Conservation (phyloP, 208 protist species). For the Acanthamoeba lenticulata region DNA sequence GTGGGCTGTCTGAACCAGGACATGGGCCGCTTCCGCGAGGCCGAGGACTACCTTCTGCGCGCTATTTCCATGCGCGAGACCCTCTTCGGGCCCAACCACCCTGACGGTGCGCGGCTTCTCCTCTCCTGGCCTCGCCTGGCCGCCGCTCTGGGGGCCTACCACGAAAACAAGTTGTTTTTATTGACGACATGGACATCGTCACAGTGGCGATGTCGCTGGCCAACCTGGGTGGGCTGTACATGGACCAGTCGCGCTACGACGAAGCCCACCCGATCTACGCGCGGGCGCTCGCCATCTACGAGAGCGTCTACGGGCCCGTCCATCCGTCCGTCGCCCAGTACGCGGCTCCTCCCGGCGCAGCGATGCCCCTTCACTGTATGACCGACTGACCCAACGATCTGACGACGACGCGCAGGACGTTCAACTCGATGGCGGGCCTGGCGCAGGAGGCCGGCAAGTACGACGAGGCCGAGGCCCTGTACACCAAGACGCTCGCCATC, state of each 20-base stretch:
- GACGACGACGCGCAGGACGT: background rate
- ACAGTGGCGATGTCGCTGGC: background rate
- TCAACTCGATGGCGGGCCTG: conserved; percentile 35
- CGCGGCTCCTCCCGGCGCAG: too few species aligned
- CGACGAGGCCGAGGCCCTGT: conserved; percentile 32
- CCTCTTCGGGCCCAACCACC: conserved; percentile 11
- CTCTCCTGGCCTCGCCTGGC: too few species aligned
- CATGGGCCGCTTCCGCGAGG: conserved; percentile 42
- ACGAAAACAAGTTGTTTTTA: background rate
- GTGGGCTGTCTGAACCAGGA: conserved; percentile 65
- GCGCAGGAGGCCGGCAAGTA: conserved; percentile 51
- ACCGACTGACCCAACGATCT: too few species aligned
- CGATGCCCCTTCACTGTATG: too few species aligned
- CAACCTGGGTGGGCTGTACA: conserved; percentile 44
- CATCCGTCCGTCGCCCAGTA: conserved; percentile 62
- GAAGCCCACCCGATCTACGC: conserved; percentile 30
- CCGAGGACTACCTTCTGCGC: conserved; percentile 23
- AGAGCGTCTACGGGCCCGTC: conserved; percentile 56
- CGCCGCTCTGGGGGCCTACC: background rate
- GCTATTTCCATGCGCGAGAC: conserved; percentile 28
- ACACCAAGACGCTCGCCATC: background rate
- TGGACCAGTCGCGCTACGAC: conserved; percentile 34
- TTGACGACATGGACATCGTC: background rate
- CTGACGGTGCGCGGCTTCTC: background rate
- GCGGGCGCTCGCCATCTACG: conserved; percentile 51